Evolutionary conservation across 768 basidiomycete genomes (phyloP).

Genomic region (Auriculariales sp.): DNA sequence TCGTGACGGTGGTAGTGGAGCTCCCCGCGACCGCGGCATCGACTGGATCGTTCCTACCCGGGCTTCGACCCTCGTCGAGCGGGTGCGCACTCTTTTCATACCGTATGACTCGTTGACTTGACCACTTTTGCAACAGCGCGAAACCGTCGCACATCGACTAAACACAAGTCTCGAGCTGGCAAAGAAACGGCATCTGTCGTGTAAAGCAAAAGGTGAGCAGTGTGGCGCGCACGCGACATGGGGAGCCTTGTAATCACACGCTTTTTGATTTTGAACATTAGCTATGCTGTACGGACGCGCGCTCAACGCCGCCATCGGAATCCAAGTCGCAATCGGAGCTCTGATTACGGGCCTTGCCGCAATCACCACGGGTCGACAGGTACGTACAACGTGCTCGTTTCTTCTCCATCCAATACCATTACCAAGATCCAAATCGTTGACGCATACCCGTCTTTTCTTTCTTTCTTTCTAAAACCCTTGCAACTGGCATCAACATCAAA

Average conservation of each 20-base stretch:
- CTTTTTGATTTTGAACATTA: not conserved
- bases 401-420: no score
- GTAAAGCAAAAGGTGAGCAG: not conserved
- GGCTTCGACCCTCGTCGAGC: not conserved
- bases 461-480: no score
- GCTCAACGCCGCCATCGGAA: slow-evolving; percentile 36
- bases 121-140: not conserved
- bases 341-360: slow-evolving; percentile 54
- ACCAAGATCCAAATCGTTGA: no score
- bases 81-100: not conserved
- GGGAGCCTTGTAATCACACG: not conserved
- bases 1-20: no score
- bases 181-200: not conserved
- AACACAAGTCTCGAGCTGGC: not conserved
- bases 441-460: no score
- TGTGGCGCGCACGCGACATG: not conserved
- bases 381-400: no score
- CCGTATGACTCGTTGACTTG: not conserved
- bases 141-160: not conserved
- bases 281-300: slow-evolving; percentile 7
- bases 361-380: slow-evolving; percentile 27
- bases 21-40: no score
- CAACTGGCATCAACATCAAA: no score
- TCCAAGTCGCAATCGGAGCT: slow-evolving; percentile 51
- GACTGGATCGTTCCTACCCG: not conserved